Percentiles rank a stretch among this genome's conserved stretches.
These are phyloP conservation scores for Lepidium didymum DNA, from an alignment of 345 rosid genomes.

Conservation along the genomic window DNA sequence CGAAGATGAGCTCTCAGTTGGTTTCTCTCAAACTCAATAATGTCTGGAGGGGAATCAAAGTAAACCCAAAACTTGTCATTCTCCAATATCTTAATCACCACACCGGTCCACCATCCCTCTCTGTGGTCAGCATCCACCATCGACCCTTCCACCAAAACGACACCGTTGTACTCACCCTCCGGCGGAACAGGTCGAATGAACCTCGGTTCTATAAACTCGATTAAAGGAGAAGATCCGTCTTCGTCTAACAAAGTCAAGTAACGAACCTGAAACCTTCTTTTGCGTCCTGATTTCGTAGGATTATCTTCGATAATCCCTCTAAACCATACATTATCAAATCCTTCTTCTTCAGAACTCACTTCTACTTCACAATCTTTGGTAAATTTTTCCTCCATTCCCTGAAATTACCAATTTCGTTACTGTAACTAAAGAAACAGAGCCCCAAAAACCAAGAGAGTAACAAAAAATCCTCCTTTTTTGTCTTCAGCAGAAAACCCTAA, in stretches of 20 bases:
- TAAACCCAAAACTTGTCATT: conserved; percentile 32
- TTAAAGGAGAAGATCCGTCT: conserved; percentile 30
- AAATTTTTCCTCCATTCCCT: not conserved
- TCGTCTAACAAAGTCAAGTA: conserved; percentile 36
- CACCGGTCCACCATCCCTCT: conserved; percentile 58
- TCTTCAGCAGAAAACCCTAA: not conserved
- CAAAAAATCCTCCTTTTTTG: not conserved
- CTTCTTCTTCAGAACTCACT: conserved; percentile 47
- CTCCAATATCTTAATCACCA: conserved; percentile 35
- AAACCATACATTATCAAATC: conserved; percentile 53
- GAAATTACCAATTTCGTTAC: not conserved
- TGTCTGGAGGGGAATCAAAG: conserved; percentile 48
- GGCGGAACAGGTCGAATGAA: conserved; percentile 53
- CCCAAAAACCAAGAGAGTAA: no score
- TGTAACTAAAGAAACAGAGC: not conserved
- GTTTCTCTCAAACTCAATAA: conserved; percentile 32
- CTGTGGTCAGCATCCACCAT: conserved; percentile 35
- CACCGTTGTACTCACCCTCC: not conserved
- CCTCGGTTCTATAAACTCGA: conserved; percentile 34
- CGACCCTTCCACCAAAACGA: conserved; percentile 21
- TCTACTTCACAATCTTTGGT: conserved; percentile 33
- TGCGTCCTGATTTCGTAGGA: conserved; percentile 31
- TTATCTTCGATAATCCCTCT: conserved; percentile 35
- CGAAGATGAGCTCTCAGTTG: conserved; percentile 45
- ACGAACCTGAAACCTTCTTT: conserved; percentile 32